Evolutionary conservation across 371 early-diverging fungal species (phyloP).

Genomic region (Synchytrium microbalum): DNA sequence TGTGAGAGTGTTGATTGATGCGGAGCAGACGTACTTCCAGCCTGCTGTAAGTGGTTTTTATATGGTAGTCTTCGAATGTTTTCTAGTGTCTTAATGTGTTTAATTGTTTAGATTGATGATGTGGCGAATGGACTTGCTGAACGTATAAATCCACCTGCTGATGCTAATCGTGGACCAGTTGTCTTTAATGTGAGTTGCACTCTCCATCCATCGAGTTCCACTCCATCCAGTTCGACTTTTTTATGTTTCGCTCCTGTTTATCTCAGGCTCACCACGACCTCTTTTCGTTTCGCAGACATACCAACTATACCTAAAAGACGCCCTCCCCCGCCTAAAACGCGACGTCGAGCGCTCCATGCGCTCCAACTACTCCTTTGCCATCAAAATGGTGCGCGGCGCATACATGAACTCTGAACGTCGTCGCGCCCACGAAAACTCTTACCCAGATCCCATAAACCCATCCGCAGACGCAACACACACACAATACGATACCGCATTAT

Average conservation of each 20-base stretch:
- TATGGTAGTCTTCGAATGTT: conserved; percentile 49
- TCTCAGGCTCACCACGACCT: no score
- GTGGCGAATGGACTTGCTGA: conserved; percentile 19
- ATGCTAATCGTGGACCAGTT: conserved; percentile 39
- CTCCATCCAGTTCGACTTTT: no score
- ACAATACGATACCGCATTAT: conserved; percentile 73
- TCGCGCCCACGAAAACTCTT: conserved; percentile 59
- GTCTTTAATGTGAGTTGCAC: no score
- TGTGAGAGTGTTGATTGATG: conserved; percentile 84
- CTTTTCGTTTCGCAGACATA: no score
- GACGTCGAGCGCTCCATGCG: conserved; percentile 64
- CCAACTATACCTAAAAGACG: conserved; percentile 88
- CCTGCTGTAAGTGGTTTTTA: conserved; percentile 84
- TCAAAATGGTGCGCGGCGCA: conserved; percentile 81
- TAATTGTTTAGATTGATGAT: no score
- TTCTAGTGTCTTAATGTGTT: no score
- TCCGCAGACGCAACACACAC: conserved; percentile 75
- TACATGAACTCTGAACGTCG: conserved; percentile 84
- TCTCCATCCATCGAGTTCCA: no score
- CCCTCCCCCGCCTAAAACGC: conserved; percentile 51
- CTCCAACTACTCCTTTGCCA: conserved; percentile 69
- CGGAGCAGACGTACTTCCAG: conserved; percentile 92
- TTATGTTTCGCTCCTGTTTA: no score
- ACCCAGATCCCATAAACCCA: conserved; percentile 75
- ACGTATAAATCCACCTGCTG: neutral